A percentile compares a stretch with the other conserved stretches of the same genome.
phyloP scores from a whole-genome alignment of 805 yeast genomes.

The Saccharomycopsis vini region DNA sequence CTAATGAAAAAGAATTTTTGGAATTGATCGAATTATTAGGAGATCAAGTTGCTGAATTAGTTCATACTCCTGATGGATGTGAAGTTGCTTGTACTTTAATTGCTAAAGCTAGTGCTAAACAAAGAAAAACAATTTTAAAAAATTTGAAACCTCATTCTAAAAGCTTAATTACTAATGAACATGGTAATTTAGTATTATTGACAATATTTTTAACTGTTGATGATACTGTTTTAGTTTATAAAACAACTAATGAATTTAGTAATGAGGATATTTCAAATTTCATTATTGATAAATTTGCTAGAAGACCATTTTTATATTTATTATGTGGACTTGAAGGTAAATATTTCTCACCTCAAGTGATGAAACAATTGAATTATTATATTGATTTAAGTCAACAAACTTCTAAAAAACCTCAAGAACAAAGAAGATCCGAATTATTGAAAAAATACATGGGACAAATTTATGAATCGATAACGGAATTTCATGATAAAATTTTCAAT shows the following conservation, averaged over 20 bases:
- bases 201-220: conserved; percentile 80
- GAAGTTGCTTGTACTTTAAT: conserved; percentile 80
- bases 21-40: conserved; percentile 75
- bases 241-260: conserved; percentile 49
- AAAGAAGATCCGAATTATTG: conserved; percentile 64
- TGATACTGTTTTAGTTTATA: conserved; percentile 78
- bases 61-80: conserved; percentile 90
- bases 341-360: conserved; percentile 66
- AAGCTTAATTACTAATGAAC: conserved; percentile 72
- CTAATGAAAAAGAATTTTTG: conserved; percentile 59
- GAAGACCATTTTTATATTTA: conserved; percentile 83
- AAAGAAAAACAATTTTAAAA: conserved; percentile 71
- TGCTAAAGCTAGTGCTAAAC: conserved; percentile 83
- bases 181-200: conserved; percentile 74
- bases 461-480: conserved; percentile 43
- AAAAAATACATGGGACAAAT: conserved; percentile 58
- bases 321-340: conserved; percentile 72
- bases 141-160: conserved; percentile 67
- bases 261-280: conserved; percentile 41
- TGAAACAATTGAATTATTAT: conserved; percentile 52
- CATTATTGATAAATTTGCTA: conserved; percentile 62
- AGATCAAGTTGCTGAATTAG: conserved; percentile 89
- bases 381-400: conserved; percentile 52
- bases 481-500: conserved; percentile 40
- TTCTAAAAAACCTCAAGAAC: conserved; percentile 76